Evolutionary conservation across 139 green algal genomes (phyloP).

Genomic region (Limnomonas spitsbergensis): DNA sequence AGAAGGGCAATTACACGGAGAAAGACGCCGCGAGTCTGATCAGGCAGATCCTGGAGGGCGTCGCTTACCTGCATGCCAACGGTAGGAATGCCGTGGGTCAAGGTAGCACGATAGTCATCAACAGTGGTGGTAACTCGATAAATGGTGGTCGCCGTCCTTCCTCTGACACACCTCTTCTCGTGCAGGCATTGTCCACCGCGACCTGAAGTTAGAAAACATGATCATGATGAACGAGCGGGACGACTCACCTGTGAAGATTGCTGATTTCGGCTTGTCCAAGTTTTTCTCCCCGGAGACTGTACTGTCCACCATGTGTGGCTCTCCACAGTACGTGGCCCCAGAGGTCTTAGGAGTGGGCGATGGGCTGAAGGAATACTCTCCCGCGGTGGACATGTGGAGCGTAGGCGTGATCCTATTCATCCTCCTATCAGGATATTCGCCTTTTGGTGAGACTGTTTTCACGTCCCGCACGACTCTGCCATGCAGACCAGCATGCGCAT

Average conservation of each 20-base stretch:
- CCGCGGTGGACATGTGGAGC: conserved; percentile 78
- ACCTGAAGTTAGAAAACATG: conserved; percentile 87
- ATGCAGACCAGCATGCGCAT: no score
- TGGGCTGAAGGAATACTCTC: conserved; percentile 58
- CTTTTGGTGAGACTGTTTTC: conserved; percentile 66
- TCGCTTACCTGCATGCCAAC: conserved; percentile 72
- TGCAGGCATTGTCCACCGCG: conserved; percentile 73
- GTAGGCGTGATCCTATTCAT: conserved; percentile 77
- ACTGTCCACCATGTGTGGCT: conserved; percentile 75
- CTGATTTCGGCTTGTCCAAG: conserved; percentile 80
- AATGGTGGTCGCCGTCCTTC: no score
- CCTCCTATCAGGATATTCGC: conserved; percentile 63
- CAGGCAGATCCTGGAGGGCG: conserved; percentile 63
- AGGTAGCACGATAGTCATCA: no score
- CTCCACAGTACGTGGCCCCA: conserved; percentile 70
- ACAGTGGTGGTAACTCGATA: no score
- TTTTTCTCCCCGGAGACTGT: conserved; percentile 69
- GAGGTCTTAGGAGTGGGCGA: conserved; percentile 71
- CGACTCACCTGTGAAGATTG: conserved; percentile 72
- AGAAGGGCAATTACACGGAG: conserved; percentile 70
- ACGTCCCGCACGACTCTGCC: no score
- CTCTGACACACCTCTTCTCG: no score
- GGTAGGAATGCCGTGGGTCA: conserved; percentile 43
- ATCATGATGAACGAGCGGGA: conserved; percentile 67
- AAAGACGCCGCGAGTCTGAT: conserved; percentile 63